Conservation (phyloP, 768 basidiomycete genomes). For the Mycena albidolilacea region DNA sequence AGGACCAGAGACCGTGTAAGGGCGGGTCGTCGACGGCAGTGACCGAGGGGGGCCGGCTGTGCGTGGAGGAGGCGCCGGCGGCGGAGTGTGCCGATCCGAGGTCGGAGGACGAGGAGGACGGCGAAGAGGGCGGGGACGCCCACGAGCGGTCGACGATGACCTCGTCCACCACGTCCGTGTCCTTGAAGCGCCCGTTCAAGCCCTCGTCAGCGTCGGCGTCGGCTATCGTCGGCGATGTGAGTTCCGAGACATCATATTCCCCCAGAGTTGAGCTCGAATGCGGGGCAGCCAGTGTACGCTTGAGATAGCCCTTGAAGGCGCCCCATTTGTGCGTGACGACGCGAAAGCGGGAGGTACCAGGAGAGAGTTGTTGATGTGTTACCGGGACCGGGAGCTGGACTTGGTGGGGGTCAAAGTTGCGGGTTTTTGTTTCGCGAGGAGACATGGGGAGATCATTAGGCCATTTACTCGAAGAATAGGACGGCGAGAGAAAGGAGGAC, state of each 20-base stretch:
- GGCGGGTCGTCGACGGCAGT: conserved; percentile 11
- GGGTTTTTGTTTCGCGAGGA: not conserved
- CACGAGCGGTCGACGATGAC: conserved; percentile 72
- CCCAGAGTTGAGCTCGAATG: conserved; percentile 25
- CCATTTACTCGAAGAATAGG: conserved; percentile 20
- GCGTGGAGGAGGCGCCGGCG: conserved; percentile 34
- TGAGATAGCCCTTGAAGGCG: conserved; percentile 18
- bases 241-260: conserved; percentile 18
- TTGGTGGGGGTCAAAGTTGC: not conserved
- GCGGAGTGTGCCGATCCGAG: conserved; percentile 52
- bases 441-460: conserved; percentile 26
- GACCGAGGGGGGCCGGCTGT: conserved; percentile 25
- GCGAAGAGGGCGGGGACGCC: conserved; percentile 30
- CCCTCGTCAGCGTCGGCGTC: not conserved
- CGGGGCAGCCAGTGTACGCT: conserved; percentile 35
- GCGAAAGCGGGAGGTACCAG: not conserved
- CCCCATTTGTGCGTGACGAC: conserved; percentile 16
- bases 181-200: not conserved
- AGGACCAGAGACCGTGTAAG: conserved; percentile 31
- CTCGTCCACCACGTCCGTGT: conserved; percentile 63
- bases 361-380: not conserved
- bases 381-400: conserved; percentile 28
- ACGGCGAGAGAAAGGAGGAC: not conserved
- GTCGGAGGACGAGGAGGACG: conserved; percentile 42
- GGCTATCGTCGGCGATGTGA: not conserved